Evolutionary conservation across 306 rosid species (phyloP), one percentile per base, ranked within the genome.

Genomic region (Albizia julibrissin): DNA sequence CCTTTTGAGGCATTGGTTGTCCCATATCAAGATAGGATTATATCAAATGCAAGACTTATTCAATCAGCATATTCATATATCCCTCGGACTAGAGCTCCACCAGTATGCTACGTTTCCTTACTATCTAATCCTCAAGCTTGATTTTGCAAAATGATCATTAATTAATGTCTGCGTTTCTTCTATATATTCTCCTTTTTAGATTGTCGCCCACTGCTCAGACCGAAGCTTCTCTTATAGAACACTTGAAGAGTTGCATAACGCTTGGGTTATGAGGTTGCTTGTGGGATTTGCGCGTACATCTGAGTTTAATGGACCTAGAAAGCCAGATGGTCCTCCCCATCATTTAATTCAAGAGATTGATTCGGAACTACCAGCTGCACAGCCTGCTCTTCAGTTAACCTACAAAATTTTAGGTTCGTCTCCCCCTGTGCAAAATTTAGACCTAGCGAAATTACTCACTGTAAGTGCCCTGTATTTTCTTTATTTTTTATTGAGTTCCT

Each of bases 361-460:
- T 86, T 92, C 94, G 67, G 91, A 92, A 47, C 74, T 91, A 84
- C 89, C 92, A 77, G 88, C 92, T 86, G 89, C 92, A 74, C 84
- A 83, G 80, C 96, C 99, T 33, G 99, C 98, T 67, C 98, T 96
- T 75, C 90, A 86, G 89, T 87, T 96, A 82, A 93, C 98, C 0
- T 89, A 93, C 90, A 87, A 86, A 64, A 90, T 96, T 80, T 96
- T 96, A 86, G 99, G 99, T 64, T 93, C 98, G 40, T 93, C 90
- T 61, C 99, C 99, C 37, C 99, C 98, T 12, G 91, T 81, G 89
- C 94, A 86, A 72, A 96, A 97, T 87, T 96, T 96, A 85, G 99
- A 96, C 90, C 99, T 98, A 16, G 97, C 99, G 56, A 96, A 96
- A 83, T 84, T 96, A 90, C 98, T 96, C 80, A 96, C 99, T 10